A percentile compares a stretch with the other conserved stretches of the same genome.
Conservation (phyloP, 2,329 filamentous ascomycete genomes). For the Ceratocystis smalleyi region DNA sequence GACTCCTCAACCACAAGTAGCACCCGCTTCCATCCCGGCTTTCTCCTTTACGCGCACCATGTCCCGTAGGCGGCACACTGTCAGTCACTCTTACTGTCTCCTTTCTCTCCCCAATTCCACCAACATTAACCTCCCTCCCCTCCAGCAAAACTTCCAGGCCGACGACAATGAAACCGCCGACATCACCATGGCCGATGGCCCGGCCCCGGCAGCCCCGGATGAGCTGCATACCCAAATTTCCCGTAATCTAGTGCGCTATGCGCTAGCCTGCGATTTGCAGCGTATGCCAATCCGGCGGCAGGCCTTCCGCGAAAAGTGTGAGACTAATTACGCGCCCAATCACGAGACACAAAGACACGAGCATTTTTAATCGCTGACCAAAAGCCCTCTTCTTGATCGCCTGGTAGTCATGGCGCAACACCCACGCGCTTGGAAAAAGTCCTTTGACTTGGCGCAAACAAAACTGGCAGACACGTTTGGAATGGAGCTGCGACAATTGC, state of each 20-base stretch:
- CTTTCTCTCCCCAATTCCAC: not conserved
- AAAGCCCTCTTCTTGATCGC: not conserved
- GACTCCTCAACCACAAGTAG: too few species aligned
- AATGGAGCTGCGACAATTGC: conserved; percentile 83
- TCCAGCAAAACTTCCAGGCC: not conserved
- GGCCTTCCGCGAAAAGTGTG: conserved; percentile 49
- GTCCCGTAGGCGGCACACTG: conserved; percentile 2
- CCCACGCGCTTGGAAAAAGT: conserved; percentile 53
- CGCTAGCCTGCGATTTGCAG: conserved; percentile 49
- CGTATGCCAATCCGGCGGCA: conserved; percentile 44
- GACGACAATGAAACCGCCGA: conserved; percentile 17
- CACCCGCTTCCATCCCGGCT: too few species aligned
- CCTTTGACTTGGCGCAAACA: conserved; percentile 64
- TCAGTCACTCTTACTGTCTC: not conserved
- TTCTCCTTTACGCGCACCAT: not conserved
- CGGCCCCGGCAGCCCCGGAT: conserved; percentile 23
- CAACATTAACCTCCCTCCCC: not conserved
- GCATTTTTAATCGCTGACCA: not conserved
- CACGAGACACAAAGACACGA: not conserved
- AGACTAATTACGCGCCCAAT: conserved; percentile 5
- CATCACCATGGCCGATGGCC: conserved; percentile 27
- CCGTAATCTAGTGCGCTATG: conserved; percentile 54
- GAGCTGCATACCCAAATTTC: conserved; percentile 37
- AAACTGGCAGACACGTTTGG: conserved; percentile 61
- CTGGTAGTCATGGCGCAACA: conserved; percentile 56